These are phyloP conservation scores for Bidens hawaiensis DNA, from an alignment of 140 eudicot species.

Conservation along the genomic window DNA sequence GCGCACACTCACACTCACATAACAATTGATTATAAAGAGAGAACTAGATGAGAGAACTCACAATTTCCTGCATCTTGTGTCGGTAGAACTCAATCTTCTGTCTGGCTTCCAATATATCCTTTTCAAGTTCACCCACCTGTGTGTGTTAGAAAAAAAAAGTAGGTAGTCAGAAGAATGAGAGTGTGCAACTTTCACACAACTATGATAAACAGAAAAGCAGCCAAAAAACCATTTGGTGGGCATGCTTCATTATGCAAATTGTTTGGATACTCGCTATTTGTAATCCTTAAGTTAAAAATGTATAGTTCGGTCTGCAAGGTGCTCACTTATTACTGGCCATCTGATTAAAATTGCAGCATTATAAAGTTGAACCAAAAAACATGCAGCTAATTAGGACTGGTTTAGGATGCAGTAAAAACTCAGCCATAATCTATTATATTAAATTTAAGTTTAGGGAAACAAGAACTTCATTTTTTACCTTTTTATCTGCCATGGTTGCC, in stretches of 20 bases:
- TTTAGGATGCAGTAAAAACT: background rate
- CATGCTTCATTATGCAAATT: conserved; percentile 1
- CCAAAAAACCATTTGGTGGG: background rate
- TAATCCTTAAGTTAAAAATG: background rate
- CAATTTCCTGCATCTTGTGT: conserved; percentile 97
- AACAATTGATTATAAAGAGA: background rate
- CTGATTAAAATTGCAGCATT: background rate
- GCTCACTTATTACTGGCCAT: background rate
- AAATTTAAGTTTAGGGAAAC: background rate
- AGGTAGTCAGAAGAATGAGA: background rate
- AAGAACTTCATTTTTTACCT: conserved; percentile 31
- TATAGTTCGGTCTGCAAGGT: background rate
- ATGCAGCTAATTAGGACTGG: conserved; percentile 3
- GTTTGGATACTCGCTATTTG: background rate
- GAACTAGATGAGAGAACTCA: conserved; percentile 32
- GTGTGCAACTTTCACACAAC: conserved; percentile 2
- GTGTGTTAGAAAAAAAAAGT: background rate
- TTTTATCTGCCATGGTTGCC: conserved; percentile 87
- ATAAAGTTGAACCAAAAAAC: background rate
- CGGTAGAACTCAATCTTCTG: conserved; percentile 83
- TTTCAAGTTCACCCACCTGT: conserved; percentile 88
- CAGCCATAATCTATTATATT: background rate
- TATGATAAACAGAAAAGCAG: background rate
- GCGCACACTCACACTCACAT: background rate
- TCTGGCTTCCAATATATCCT: conserved; percentile 76